phyloP scores from a whole-genome alignment of 768 basidiomycete genomes.

The Boletales sp. region DNA sequence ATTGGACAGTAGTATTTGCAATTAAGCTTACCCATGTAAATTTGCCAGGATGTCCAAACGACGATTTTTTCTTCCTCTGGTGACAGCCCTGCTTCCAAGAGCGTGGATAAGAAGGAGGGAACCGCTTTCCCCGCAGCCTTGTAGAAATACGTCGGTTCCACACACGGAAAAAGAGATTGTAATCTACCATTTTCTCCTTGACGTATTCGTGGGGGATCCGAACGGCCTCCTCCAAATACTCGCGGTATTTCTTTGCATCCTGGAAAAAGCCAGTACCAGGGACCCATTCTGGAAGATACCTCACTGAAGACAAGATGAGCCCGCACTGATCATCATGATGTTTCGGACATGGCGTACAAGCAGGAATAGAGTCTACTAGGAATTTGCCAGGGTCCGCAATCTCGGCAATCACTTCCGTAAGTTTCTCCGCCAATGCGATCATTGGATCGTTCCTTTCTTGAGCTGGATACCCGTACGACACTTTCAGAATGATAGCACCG shows the following conservation, averaged over 20 bases:
- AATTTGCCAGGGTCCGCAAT: slow-evolving; percentile 8
- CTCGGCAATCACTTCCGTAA: slow-evolving; percentile 14
- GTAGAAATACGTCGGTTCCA: background rate
- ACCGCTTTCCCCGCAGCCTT: slow-evolving; percentile 16
- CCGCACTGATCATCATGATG: background rate
- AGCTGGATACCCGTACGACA: slow-evolving; percentile 40
- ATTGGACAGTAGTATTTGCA: too few species aligned
- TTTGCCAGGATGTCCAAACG: slow-evolving; percentile 17
- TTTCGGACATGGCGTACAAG: slow-evolving; percentile 5
- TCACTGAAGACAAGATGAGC: slow-evolving; percentile 17
- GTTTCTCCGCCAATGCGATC: slow-evolving; percentile 26
- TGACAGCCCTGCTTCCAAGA: slow-evolving; percentile 10
- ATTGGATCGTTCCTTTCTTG: slow-evolving; percentile 35
- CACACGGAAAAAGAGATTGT: background rate
- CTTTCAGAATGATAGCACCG: slow-evolving; percentile 32
- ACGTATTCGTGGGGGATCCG: slow-evolving; percentile 43
- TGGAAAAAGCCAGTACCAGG: slow-evolving; percentile 34
- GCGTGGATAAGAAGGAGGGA: slow-evolving; percentile 17
- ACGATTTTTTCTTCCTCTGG: slow-evolving; percentile 18
- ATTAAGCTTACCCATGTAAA: background rate
- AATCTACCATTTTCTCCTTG: slow-evolving; percentile 45
- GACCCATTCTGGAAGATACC: slow-evolving; percentile 32
- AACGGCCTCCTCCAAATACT: slow-evolving; percentile 35
- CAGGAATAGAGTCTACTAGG: slow-evolving; percentile 22
- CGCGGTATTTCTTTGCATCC: slow-evolving; percentile 24